These are phyloP conservation scores for Fusarium sp. DNA, from an alignment of 2,329 filamentous ascomycete genomes.

Conservation along the genomic window DNA sequence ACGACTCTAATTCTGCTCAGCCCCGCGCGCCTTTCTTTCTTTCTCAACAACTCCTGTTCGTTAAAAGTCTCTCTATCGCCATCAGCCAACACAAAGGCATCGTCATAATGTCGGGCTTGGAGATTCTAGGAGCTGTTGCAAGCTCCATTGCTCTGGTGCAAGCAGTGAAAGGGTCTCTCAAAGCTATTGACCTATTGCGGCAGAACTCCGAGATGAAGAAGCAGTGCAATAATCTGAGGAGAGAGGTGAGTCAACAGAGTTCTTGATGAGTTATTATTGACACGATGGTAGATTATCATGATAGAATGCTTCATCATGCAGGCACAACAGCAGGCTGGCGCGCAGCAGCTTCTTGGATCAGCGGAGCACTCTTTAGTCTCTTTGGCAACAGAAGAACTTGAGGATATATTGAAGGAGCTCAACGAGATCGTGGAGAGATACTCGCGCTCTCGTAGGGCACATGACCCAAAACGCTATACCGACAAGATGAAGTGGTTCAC, in stretches of 20 bases:
- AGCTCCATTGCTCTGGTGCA: conserved; percentile 27
- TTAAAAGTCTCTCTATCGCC: no score
- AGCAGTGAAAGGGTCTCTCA: conserved; percentile 13
- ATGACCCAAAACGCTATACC: background rate
- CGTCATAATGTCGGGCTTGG: conserved; percentile 13
- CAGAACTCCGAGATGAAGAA: conserved; percentile 1
- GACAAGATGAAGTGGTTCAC: conserved; percentile 26
- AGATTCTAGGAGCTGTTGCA: conserved; percentile 26
- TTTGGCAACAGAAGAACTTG: background rate
- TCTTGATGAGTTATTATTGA: background rate
- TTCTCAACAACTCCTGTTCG: no score
- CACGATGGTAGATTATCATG: background rate
- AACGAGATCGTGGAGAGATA: background rate
- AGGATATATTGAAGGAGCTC: conserved; percentile 3
- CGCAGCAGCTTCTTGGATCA: background rate
- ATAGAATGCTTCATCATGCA: conserved; percentile 17
- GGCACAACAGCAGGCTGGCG: background rate
- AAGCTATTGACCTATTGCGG: conserved; percentile 16
- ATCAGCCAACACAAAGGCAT: background rate
- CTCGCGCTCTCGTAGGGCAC: background rate
- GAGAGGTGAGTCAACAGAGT: background rate
- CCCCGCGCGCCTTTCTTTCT: no score
- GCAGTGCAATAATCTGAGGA: background rate
- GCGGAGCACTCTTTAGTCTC: conserved; percentile 9
- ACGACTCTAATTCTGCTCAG: background rate